These are phyloP conservation scores for slime mould (Dictyostelium discoideum) DNA, from an alignment of 78 protist species.

Conservation along the genomic window dicty_2.7 NC_007088.5:7794501-7795000, in stretches of 20 bases:
- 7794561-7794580: slow-evolving; percentile 16
- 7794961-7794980: too few relatives aligned
- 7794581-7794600: slow-evolving; percentile 14
- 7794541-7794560: slow-evolving; percentile 24
- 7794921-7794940: neutral
- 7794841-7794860: slow-evolving; percentile 21
- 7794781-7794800: neutral
- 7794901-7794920: neutral
- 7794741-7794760: slow-evolving; percentile 31
- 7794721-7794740: neutral
- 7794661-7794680: neutral
- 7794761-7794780: neutral
- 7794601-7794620: neutral
- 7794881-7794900: neutral
- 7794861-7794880: neutral
- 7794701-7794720: slow-evolving; percentile 24
- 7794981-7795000: too few relatives aligned
- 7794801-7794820: neutral
- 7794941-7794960: too few relatives aligned
- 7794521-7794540: neutral
- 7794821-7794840: neutral
- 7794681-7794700: neutral
- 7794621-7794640: neutral
- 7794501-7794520: neutral
- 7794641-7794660: neutral